These are phyloP conservation scores for grape (Vitis vinifera) DNA, from an alignment of 164 flowering plant species.

Conservation along the genomic window ASM3070453v1 NC_081822.1:12251001-12251500, in stretches of 20 bases:
- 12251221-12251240: slow-evolving; percentile 67
- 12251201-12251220: slow-evolving; percentile 95
- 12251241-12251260: slow-evolving; percentile 88
- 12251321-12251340: slow-evolving; percentile 70
- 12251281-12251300: slow-evolving; percentile 63
- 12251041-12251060: slow-evolving; percentile 88
- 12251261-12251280: slow-evolving; percentile 82
- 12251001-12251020: slow-evolving; percentile 80
- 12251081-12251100: slow-evolving; percentile 16
- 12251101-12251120: too few species aligned
- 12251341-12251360: slow-evolving; percentile 74
- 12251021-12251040: slow-evolving; percentile 80
- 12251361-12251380: slow-evolving; percentile 80
- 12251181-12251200: slow-evolving; percentile 93
- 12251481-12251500: too few species aligned
- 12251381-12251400: slow-evolving; percentile 74
- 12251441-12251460: too few species aligned
- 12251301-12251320: slow-evolving; percentile 71
- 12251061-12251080: slow-evolving; percentile 88
- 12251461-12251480: too few species aligned
- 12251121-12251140: too few species aligned
- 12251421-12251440: slow-evolving; percentile 27
- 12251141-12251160: not conserved
- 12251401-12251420: slow-evolving; percentile 46
- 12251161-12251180: slow-evolving; percentile 47